These are phyloP conservation scores for Hymenoscyphus repandus DNA, from an alignment of 2,329 filamentous ascomycete genomes.

Conservation along the genomic window DNA sequence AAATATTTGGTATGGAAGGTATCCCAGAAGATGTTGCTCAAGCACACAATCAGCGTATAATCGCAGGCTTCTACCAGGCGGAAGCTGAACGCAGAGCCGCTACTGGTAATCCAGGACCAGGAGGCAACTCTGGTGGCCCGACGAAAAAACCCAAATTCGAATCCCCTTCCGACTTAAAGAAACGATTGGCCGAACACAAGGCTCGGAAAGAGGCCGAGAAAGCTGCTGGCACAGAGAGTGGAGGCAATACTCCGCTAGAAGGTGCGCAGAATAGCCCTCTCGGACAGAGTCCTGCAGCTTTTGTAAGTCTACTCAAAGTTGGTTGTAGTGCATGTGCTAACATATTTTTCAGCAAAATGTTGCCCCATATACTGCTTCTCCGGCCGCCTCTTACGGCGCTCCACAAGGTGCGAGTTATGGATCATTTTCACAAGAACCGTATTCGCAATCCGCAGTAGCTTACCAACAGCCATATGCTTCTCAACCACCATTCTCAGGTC, in stretches of 20 bases:
- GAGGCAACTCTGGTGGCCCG: conserved; percentile 56
- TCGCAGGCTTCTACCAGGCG: conserved; percentile 77
- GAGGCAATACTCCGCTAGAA: conserved; percentile 48
- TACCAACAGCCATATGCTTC: conserved; percentile 37
- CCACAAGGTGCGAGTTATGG: conserved; percentile 31
- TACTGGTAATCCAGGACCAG: conserved; percentile 78
- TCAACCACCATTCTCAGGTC: conserved; percentile 32
- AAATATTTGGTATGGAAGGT: conserved; percentile 98
- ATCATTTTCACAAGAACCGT: conserved; percentile 32
- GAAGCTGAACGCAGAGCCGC: conserved; percentile 76
- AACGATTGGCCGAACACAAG: conserved; percentile 71
- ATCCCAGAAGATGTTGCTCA: conserved; percentile 81
- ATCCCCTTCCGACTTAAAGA: conserved; percentile 70
- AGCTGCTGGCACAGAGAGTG: conserved; percentile 48
- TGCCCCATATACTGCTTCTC: conserved; percentile 28
- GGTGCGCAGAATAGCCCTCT: conserved; percentile 41
- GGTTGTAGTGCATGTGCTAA: conserved; percentile 9
- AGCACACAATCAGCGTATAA: conserved; percentile 80
- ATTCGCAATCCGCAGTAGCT: conserved; percentile 34
- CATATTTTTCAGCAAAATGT: conserved; percentile 23
- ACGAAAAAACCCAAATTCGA: conserved; percentile 71
- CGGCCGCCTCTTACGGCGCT: conserved; percentile 24
- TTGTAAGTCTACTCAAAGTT: conserved; percentile 44
- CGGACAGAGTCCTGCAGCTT: conserved; percentile 47
- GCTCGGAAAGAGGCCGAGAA: conserved; percentile 57